phyloP scores from a whole-genome alignment of 441 rosid species.

The Theobroma grandiflorum region DNA sequence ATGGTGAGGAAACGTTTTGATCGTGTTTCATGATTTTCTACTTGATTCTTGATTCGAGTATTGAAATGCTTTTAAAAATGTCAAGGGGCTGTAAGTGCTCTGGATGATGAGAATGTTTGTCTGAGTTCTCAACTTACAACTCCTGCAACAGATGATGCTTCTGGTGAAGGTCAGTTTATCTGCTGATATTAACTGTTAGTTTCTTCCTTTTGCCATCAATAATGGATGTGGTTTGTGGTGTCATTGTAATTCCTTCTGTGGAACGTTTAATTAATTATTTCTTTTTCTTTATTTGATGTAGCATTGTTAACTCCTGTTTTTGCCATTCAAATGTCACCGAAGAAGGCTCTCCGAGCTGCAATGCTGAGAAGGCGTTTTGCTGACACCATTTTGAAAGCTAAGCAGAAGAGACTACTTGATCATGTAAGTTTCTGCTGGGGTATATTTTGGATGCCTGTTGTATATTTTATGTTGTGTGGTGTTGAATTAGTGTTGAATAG shows the following conservation, averaged over 20 bases:
- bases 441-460: neutral
- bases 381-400: conserved; percentile 74
- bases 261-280: conserved; percentile 10
- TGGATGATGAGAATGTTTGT: conserved; percentile 58
- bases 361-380: conserved; percentile 81
- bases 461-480: neutral
- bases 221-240: neutral
- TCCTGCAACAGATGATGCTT: conserved; percentile 46
- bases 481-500: conserved; percentile 1
- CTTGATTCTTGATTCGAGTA: conserved; percentile 33
- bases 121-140: conserved; percentile 53
- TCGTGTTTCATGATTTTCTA: conserved; percentile 33
- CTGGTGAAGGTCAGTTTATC: conserved; percentile 56
- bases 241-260: neutral
- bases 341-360: conserved; percentile 85
- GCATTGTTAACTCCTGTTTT: conserved; percentile 51
- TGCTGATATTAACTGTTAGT: conserved; percentile 7
- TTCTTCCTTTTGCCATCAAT: neutral
- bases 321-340: conserved; percentile 64
- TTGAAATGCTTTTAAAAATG: conserved; percentile 35
- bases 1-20: conserved; percentile 59
- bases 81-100: conserved; percentile 74
- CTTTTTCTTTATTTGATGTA: conserved; percentile 34
- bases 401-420: conserved; percentile 66
- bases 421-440: conserved; percentile 44